Evolutionary conservation across 169 alveolate genomes (phyloP).

Genomic region (Babesia bovis): DNA sequence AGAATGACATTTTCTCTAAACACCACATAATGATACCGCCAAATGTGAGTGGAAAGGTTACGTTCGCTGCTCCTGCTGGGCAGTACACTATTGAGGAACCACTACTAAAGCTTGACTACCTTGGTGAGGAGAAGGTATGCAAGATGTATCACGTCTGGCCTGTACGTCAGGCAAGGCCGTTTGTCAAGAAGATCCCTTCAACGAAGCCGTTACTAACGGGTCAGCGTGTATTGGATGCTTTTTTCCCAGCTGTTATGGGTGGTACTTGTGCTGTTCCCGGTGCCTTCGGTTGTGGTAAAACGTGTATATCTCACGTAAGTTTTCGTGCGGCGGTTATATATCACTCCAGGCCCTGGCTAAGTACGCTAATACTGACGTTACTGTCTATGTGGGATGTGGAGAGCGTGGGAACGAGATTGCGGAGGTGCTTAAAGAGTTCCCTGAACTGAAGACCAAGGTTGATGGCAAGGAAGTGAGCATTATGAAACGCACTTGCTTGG

Average conservation of each 20-base stretch:
- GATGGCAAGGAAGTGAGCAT: constrained; percentile 89
- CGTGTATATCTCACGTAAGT: constrained; percentile 91
- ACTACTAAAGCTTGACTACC: constrained; percentile 84
- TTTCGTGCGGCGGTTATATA: constrained; percentile 11
- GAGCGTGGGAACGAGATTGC: constrained; percentile 99
- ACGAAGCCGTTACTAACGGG: constrained; percentile 95
- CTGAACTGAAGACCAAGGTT: constrained; percentile 92
- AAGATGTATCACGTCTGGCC: constrained; percentile 98
- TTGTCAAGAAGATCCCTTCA: constrained; percentile 86
- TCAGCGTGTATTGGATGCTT: constrained; percentile 95
- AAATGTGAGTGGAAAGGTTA: constrained; percentile 91
- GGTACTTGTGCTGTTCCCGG: constrained; percentile 99
- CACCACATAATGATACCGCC: constrained; percentile 97
- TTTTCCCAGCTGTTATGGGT: constrained; percentile 97
- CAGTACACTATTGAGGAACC: constrained; percentile 86
- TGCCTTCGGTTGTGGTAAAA: constrained; percentile 99
- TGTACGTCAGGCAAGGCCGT: constrained; percentile 97
- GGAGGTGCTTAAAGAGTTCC: constrained; percentile 98
- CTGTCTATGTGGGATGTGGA: constrained; percentile 99
- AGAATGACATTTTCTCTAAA: constrained; percentile 91
- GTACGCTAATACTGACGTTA: constrained; percentile 94
- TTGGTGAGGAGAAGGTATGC: constrained; percentile 86
- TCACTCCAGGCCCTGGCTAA: constrained; percentile 91
- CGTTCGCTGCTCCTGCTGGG: constrained; percentile 93
- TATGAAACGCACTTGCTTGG: constrained; percentile 98